Percentiles rank a stretch among this genome's conserved stretches.
Conservation (phyloP, 2,329 filamentous ascomycete genomes). For the Fusarium neocosmosporiellum region DNA sequence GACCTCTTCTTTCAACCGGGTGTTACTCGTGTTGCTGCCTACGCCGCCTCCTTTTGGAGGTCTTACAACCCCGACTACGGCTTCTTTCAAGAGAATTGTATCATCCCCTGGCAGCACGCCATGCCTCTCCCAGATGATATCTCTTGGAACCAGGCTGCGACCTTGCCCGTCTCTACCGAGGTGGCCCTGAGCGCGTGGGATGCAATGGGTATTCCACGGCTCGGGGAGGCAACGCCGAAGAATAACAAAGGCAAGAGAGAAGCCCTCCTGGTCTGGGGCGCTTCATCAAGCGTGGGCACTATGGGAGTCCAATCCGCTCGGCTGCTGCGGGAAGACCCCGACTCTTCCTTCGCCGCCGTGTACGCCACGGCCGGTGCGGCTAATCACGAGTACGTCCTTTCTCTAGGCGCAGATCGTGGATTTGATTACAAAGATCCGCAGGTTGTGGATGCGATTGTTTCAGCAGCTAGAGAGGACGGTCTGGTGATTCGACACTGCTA, state of each 20-base stretch:
- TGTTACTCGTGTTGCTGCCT: conserved; percentile 53
- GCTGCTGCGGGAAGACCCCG: conserved; percentile 48
- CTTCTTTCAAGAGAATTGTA: conserved; percentile 55
- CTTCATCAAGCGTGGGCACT: conserved; percentile 57
- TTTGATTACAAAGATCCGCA: conserved; percentile 54
- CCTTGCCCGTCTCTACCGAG: conserved; percentile 51
- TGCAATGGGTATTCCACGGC: conserved; percentile 47
- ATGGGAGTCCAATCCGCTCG: conserved; percentile 56
- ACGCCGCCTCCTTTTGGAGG: conserved; percentile 54
- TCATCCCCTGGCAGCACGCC: conserved; percentile 56
- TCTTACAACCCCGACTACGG: conserved; percentile 59
- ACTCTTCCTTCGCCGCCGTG: conserved; percentile 51
- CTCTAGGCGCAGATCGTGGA: conserved; percentile 51
- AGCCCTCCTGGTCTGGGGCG: conserved; percentile 57
- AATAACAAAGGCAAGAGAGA: conserved; percentile 38
- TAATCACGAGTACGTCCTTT: conserved; percentile 50
- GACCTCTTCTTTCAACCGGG: conserved; percentile 44
- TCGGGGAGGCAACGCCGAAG: conserved; percentile 14
- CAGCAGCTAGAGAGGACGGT: conserved; percentile 50
- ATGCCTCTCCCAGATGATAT: conserved; percentile 49
- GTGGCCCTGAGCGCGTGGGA: conserved; percentile 55
- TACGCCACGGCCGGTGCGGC: conserved; percentile 53
- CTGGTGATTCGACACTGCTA: conserved; percentile 55
- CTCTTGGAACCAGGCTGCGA: conserved; percentile 55
- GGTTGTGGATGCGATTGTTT: conserved; percentile 48